These are phyloP conservation scores for Candida sanyaensis DNA, from an alignment of 1,139 yeast genomes.

Conservation along the genomic window DNA sequence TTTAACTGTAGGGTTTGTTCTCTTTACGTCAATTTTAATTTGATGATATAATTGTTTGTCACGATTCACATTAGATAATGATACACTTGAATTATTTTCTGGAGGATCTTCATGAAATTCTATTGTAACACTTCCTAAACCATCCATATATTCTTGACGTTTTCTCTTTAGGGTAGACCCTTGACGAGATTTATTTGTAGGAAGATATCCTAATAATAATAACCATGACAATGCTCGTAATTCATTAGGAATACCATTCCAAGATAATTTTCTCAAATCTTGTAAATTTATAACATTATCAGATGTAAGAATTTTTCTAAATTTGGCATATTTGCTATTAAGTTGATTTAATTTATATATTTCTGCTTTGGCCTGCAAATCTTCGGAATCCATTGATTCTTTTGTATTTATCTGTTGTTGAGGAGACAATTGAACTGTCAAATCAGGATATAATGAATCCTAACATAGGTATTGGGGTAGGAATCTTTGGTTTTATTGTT, in stretches of 20 bases:
- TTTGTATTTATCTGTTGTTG: conserved; percentile 11
- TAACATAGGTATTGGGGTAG: conserved; percentile 26
- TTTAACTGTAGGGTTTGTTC: conserved; percentile 86
- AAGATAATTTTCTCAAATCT: conserved; percentile 75
- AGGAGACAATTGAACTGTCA: conserved; percentile 20
- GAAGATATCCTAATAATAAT: conserved; percentile 82
- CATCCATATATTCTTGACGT: conserved; percentile 83
- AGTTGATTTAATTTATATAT: conserved; percentile 59
- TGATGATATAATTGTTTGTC: conserved; percentile 94
- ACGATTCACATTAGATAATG: conserved; percentile 24
- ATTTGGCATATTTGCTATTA: conserved; percentile 64
- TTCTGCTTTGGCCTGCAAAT: conserved; percentile 40
- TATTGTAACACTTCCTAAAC: conserved; percentile 42
- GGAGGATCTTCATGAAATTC: conserved; percentile 50
- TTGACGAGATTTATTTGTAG: conserved; percentile 80
- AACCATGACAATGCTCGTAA: conserved; percentile 90
- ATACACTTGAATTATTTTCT: conserved; percentile 17
- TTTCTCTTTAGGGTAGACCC: conserved; percentile 70
- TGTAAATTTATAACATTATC: conserved; percentile 54
- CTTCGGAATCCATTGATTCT: conserved; percentile 26
- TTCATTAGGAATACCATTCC: conserved; percentile 92
- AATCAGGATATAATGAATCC: conserved; percentile 43
- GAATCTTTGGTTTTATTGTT: conserved; percentile 9
- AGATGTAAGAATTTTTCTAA: conserved; percentile 61
- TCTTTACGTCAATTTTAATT: conserved; percentile 89